These are phyloP conservation scores for Podospora tetraspora DNA, from an alignment of 495 filamentous ascomycete genomes.

Conservation along the genomic window DNA sequence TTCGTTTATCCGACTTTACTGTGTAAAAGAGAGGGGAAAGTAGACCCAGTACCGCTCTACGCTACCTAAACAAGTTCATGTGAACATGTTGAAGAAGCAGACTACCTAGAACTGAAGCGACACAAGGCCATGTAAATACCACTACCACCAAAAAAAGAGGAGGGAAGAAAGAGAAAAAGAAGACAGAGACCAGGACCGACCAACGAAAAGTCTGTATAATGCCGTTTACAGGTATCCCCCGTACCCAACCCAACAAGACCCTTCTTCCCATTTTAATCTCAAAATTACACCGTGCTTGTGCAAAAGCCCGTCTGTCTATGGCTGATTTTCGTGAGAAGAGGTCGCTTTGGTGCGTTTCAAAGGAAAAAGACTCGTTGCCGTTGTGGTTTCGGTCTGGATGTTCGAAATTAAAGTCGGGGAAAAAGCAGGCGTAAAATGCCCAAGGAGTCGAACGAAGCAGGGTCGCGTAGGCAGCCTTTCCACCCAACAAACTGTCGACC, in stretches of 20 bases:
- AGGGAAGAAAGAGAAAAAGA: constrained; percentile 16
- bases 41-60: not conserved
- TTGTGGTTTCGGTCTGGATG: not conserved
- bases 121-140: constrained; percentile 1
- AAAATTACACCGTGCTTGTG: constrained; percentile 40
- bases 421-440: constrained; percentile 3
- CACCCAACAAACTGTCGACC: too few species aligned
- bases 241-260: constrained; percentile 21
- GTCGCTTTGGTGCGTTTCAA: constrained; percentile 3
- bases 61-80: not conserved
- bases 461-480: not conserved
- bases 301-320: constrained; percentile 34
- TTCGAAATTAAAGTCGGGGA: constrained; percentile 9
- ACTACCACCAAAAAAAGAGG: not conserved
- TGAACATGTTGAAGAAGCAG: constrained; percentile 7
- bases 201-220: constrained; percentile 25
- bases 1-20: constrained; percentile 9
- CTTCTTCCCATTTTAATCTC: constrained; percentile 31
- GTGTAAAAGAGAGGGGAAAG: not conserved
- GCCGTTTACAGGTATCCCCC: constrained; percentile 18
- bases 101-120: constrained; percentile 1
- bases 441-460: not conserved
- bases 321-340: constrained; percentile 35
- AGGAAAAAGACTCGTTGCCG: not conserved
- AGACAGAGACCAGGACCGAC: constrained; percentile 18